Base-by-base conservation (phyloP, 1,284 basidiomycete species). In the Pisolithus thermaeus region DNA sequence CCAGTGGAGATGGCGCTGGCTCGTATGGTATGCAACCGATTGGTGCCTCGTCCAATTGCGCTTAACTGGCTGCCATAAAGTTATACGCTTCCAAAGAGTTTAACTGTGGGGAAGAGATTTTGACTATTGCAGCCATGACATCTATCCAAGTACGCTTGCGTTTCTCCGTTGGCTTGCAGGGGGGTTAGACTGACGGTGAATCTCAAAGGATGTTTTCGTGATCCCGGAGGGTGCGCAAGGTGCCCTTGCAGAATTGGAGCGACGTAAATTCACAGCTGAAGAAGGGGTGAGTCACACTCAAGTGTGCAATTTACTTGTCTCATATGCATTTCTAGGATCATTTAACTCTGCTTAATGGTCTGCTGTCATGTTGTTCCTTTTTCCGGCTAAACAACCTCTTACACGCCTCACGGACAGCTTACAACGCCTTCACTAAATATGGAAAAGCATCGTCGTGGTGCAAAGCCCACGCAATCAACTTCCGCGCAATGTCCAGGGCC, bases 111-210 rank as follows among this genome's bases (percentile, higher is more conserved):
- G 87, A 95, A 62, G 96, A 99, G 65, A 90, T 97, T 42, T 71
- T 99, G 49, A 92, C 92, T 0, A 97, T 99, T 53, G 89, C 94
- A 1, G 93, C 96, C 0, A 98, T 99, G 92, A 90, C 89, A 8
- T 80, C 90, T 4, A 81, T 97, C 9, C 92, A 94, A 72, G 90
- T 87, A 48, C 49, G 71, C 40, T 38, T 56, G 2, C 1, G 41
- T 27, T 23, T 18, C n/a, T 4, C 37, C 23, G 12, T 2, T 25
- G 11, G 9, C 22, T 28, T 38, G 22, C 23, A 14, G 32, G 12
- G 14, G 32, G 0, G 12, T 35, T 35, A 14, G 28, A 25, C 30
- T 52, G 49, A 12, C 51, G 47, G 43, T 27, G 7, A 3, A 20
- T 27, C 8, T 36, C 54, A 94, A 35, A 35, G 87, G 92, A 96